Base-by-base conservation (phyloP, 306 rosid genomes). In the Comarum palustre region DNA sequence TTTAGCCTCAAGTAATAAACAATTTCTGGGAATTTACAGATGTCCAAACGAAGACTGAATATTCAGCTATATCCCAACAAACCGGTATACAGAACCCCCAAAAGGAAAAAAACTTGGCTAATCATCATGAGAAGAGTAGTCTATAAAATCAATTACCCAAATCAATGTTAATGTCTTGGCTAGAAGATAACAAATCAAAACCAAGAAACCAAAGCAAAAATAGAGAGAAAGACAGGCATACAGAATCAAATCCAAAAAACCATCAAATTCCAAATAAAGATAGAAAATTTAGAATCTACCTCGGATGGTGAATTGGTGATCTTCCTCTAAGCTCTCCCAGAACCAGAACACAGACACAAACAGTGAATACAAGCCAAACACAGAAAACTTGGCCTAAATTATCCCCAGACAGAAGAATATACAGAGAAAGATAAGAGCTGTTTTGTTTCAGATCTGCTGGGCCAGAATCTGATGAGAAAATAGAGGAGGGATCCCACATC, bases 401-500 rank as follows among this genome's bases (percentile, higher is more conserved):
- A 68, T 68, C 64, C 69, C 74, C 25, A 71, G 74, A 66, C 32
- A 76, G 69, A 41, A 42, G 71, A 76, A 76, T 59, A 51, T 25
- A 6, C 55, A 71, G 3, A 57, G 17, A 57, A n/a, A 58, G 64
- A 58, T 20, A 61, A 20, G 24, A 61, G 54, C 42, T 51, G 68
- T 61, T 61, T 32, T 51, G 73, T 66, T 75, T 82, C 78, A 78
- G 86, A 82, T 79, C 81, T 67, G 68, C 81, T 71, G 83, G 76
- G 75, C 81, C 83, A 82, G 83, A 78, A 65, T 78, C 78, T 66
- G 70, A 75, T 51, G 77, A 78, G 77, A 71, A 75, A 75, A 78
- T 66, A 58, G 77, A 61, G 74, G 79, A 51, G 71, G 73, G 75
- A 70, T 70, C 82, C 77, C 83, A 71, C 78, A 78, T 66, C 83